These are phyloP conservation scores for Sanghuangporus sanghuang DNA, from an alignment of 1,284 basidiomycete genomes.

Conservation along the genomic window DNA sequence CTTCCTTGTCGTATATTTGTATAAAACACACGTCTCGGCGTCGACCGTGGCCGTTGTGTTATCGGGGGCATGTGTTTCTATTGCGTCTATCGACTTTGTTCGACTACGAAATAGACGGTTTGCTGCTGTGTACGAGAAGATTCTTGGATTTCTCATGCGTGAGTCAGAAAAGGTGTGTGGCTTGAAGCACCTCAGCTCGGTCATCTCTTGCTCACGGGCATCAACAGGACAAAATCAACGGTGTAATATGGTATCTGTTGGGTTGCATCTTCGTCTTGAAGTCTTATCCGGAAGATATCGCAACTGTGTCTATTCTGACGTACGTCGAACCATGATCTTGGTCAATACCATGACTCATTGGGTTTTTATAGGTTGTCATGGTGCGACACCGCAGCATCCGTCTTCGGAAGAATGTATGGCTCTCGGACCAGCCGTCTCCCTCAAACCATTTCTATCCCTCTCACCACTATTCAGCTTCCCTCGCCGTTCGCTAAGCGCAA, in stretches of 20 bases:
- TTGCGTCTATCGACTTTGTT: constrained; percentile 75
- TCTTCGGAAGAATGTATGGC: constrained; percentile 85
- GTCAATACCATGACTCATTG: neutral
- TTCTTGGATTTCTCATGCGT: constrained; percentile 88
- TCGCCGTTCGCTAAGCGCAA: constrained; percentile 82
- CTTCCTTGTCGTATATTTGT: constrained; percentile 81
- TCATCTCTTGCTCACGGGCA: neutral
- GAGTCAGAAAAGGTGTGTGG: constrained; percentile 76
- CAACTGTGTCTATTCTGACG: constrained; percentile 86
- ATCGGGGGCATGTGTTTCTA: constrained; percentile 61
- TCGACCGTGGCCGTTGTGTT: constrained; percentile 61
- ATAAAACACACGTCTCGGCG: constrained; percentile 50
- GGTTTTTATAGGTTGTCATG: constrained; percentile 72
- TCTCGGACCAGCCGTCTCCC: constrained; percentile 74
- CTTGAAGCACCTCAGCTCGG: neutral
- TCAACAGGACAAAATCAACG: constrained; percentile 67
- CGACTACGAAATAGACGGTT: constrained; percentile 70
- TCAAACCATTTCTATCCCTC: constrained; percentile 33
- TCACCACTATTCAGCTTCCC: constrained; percentile 34
- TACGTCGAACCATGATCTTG: constrained; percentile 35
- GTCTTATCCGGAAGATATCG: constrained; percentile 82
- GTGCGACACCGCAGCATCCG: constrained; percentile 95
- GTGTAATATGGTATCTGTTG: constrained; percentile 94
- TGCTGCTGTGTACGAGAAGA: constrained; percentile 71
- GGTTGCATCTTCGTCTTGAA: constrained; percentile 83